phyloP scores from a whole-genome alignment of 805 yeast species.

The Wilhelminamyces savonicus region DNA sequence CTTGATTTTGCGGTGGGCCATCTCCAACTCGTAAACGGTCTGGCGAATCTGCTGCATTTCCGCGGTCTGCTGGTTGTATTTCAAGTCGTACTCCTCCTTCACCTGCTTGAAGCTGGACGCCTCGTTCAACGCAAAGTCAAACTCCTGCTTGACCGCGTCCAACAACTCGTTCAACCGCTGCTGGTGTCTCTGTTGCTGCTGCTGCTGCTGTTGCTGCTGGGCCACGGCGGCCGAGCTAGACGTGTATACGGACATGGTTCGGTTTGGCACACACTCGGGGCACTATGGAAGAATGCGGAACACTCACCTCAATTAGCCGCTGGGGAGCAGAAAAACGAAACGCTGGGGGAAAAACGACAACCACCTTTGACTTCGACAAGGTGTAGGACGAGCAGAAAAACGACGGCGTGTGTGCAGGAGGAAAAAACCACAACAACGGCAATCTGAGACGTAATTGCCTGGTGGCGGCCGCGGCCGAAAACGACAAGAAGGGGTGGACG shows the following conservation, averaged over 20 bases:
- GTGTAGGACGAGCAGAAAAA: too few relatives aligned
- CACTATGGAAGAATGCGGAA: too few relatives aligned
- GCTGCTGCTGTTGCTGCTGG: slow-evolving; percentile 23
- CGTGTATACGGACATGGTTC: slow-evolving; percentile 34
- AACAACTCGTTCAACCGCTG: slow-evolving; percentile 67
- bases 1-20: slow-evolving; percentile 91
- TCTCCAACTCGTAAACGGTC: slow-evolving; percentile 88
- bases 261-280: too few relatives aligned
- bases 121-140: slow-evolving; percentile 76
- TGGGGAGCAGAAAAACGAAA: too few relatives aligned
- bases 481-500: too few relatives aligned
- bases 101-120: slow-evolving; percentile 82
- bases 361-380: too few relatives aligned
- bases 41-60: slow-evolving; percentile 93
- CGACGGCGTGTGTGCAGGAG: too few relatives aligned
- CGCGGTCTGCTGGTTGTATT: slow-evolving; percentile 83
- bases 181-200: slow-evolving; percentile 36
- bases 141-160: slow-evolving; percentile 90
- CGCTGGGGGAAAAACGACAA: too few relatives aligned
- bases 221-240: slow-evolving; percentile 27
- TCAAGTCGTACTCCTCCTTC: slow-evolving; percentile 87
- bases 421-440: too few relatives aligned
- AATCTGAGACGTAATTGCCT: too few relatives aligned
- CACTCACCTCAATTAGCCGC: too few relatives aligned
- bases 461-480: too few relatives aligned